phyloP scores from a whole-genome alignment of 2,329 filamentous ascomycete species.

The Penicillium sp. region DNA sequence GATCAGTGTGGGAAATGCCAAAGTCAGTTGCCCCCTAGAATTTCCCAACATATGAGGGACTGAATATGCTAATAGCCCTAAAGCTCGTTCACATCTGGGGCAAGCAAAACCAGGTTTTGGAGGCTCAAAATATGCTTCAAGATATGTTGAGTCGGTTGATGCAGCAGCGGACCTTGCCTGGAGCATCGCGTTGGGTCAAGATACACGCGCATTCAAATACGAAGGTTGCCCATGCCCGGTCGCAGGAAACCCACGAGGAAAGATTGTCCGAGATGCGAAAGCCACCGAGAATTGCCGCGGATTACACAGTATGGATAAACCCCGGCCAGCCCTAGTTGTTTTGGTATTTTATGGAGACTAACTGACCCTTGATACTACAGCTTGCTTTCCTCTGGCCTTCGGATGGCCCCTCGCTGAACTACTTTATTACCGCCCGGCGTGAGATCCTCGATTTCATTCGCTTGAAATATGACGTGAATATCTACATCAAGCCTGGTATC shows the following conservation, averaged over 20 bases:
- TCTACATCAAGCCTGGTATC: conserved; percentile 37
- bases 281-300: neutral
- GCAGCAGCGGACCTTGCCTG: neutral
- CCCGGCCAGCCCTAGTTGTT: neutral
- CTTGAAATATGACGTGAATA: conserved; percentile 38
- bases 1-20: neutral
- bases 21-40: neutral
- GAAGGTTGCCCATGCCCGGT: neutral
- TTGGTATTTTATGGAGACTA: neutral
- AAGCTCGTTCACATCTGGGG: conserved; percentile 7
- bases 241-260: neutral
- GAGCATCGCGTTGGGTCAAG: neutral
- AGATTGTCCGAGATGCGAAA: neutral
- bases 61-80: neutral
- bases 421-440: conserved; percentile 42
- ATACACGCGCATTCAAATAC: conserved; percentile 1
- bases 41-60: neutral
- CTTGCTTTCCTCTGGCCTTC: conserved; percentile 39
- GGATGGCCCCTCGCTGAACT: conserved; percentile 41
- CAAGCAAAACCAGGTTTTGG: neutral
- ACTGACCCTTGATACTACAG: conserved; percentile 1
- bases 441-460: conserved; percentile 49
- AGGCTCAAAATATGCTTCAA: neutral
- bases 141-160: neutral
- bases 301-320: neutral